Conservation (phyloP, 306 rosid species). For the Senna siamea region DNA sequence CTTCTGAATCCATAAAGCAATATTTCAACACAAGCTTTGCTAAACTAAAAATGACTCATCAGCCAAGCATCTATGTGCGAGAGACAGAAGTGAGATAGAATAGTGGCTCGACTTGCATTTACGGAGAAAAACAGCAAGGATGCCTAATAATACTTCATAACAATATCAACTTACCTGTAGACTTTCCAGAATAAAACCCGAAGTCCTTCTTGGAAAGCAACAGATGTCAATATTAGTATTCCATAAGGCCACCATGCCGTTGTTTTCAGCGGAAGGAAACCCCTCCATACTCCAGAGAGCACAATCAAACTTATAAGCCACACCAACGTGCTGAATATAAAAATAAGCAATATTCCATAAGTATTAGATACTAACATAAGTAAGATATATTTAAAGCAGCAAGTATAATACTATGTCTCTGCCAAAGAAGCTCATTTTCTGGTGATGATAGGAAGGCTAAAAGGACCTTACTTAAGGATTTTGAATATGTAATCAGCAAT, state of each 20-base stretch:
- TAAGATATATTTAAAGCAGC: neutral
- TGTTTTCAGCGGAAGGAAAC: conserved; percentile 70
- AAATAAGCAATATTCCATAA: neutral
- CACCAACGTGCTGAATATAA: conserved; percentile 64
- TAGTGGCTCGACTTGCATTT: too few species aligned
- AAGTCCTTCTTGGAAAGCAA: conserved; percentile 89
- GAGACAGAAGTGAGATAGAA: too few species aligned
- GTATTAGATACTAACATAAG: neutral
- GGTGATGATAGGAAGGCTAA: too few species aligned
- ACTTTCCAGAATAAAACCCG: conserved; percentile 82
- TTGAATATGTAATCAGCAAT: too few species aligned
- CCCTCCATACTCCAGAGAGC: conserved; percentile 87
- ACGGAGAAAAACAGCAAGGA: neutral
- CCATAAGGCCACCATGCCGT: conserved; percentile 76
- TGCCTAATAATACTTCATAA: neutral
- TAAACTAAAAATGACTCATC: too few species aligned
- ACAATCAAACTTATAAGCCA: conserved; percentile 90
- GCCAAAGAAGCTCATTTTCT: too few species aligned
- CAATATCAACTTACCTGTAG: conserved; percentile 57
- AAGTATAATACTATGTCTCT: neutral
- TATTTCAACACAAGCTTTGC: neutral
- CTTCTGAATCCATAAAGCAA: neutral
- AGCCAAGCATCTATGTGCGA: too few species aligned
- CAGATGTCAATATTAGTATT: conserved; percentile 68
- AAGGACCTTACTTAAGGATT: too few species aligned